Conservation (phyloP, 1,139 yeast species). For the Entelexis sorbosivorans region DNA sequence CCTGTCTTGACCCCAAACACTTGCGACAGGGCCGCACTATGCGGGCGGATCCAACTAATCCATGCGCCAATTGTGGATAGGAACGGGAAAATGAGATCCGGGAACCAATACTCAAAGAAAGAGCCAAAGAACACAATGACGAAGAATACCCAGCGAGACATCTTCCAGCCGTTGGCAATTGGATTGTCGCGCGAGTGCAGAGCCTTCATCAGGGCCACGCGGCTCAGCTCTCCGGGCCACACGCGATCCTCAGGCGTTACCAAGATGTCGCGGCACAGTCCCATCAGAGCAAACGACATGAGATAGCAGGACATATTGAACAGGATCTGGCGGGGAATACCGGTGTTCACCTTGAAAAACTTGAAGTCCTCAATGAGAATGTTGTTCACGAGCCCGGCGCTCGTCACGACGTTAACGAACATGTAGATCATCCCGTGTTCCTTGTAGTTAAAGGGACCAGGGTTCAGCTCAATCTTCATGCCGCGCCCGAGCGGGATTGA, state of each 20-base stretch:
- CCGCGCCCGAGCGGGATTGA: conserved; percentile 7
- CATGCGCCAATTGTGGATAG: conserved; percentile 14
- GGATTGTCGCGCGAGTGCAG: conserved; percentile 53
- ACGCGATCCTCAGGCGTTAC: conserved; percentile 54
- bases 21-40: conserved; percentile 47
- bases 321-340: conserved; percentile 42
- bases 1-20: conserved; percentile 52
- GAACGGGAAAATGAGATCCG: conserved; percentile 36
- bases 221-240: conserved; percentile 48
- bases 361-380: conserved; percentile 36
- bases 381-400: conserved; percentile 19
- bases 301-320: conserved; percentile 48
- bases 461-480: conserved; percentile 36
- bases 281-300: conserved; percentile 57
- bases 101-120: conserved; percentile 30
- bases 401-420: conserved; percentile 16
- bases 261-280: conserved; percentile 44
- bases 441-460: conserved; percentile 49
- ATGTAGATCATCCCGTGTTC: conserved; percentile 17
- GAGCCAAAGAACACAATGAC: conserved; percentile 32
- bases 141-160: conserved; percentile 42
- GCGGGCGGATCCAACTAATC: conserved; percentile 44
- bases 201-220: conserved; percentile 45
- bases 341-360: conserved; percentile 37
- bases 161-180: conserved; percentile 45